phyloP scores from a whole-genome alignment of 2,329 filamentous ascomycete genomes.

The Pyricularia sp. region DNA sequence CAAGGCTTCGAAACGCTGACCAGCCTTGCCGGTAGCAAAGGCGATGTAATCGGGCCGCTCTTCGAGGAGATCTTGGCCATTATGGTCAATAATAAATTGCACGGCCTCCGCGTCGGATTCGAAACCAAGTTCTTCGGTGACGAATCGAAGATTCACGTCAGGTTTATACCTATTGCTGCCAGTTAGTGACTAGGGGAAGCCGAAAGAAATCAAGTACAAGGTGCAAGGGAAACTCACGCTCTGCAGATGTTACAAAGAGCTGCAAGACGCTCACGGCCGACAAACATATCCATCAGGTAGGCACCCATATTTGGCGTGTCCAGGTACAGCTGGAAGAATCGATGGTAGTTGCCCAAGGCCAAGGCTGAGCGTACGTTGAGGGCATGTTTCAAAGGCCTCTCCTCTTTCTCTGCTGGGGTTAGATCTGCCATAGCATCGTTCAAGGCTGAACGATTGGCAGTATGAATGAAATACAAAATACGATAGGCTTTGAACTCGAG shows the following conservation, averaged over 20 bases:
- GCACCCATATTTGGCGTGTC: slow-evolving; percentile 93
- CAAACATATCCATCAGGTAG: slow-evolving; percentile 99
- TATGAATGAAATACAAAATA: slow-evolving; percentile 99
- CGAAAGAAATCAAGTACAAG: too few species aligned
- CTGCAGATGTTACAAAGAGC: slow-evolving; percentile 87
- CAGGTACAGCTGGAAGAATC: slow-evolving; percentile 91
- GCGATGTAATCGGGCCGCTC: slow-evolving; percentile 61
- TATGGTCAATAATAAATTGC: slow-evolving; percentile 76
- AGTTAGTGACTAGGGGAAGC: slow-evolving; percentile 29
- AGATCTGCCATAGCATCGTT: slow-evolving; percentile 98
- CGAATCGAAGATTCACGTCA: slow-evolving; percentile 75
- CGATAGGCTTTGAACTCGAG: slow-evolving; percentile 98
- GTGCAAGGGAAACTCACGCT: slow-evolving; percentile 53
- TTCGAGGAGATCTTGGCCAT: slow-evolving; percentile 63
- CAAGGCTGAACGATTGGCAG: slow-evolving; percentile 93
- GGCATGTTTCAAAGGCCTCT: slow-evolving; percentile 76
- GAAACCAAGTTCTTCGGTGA: slow-evolving; percentile 93
- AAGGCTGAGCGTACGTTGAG: slow-evolving; percentile 81
- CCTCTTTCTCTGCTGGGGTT: slow-evolving; percentile 90
- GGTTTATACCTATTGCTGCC: slow-evolving; percentile 64
- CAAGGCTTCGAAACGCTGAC: slow-evolving; percentile 58
- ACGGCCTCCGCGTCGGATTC: slow-evolving; percentile 83
- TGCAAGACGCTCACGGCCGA: slow-evolving; percentile 80
- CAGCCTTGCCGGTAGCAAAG: slow-evolving; percentile 63
- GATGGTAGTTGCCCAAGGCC: slow-evolving; percentile 91